Base-by-base conservation (phyloP, 441 rosid species). In the Hypseocharis bilobata region DNA sequence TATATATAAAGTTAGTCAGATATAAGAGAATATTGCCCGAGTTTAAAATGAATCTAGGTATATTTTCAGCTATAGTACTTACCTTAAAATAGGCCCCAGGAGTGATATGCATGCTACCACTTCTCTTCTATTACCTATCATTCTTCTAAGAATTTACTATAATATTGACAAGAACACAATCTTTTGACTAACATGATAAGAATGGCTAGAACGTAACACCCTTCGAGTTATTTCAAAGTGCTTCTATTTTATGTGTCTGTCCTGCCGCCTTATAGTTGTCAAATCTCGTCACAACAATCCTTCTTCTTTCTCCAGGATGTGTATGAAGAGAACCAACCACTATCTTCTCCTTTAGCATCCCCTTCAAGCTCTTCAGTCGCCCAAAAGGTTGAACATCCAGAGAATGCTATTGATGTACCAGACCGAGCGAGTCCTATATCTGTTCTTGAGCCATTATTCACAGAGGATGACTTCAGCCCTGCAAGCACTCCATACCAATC, bases 341-440 rank as follows among this genome's bases (percentile, higher is more conserved):
- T 74, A 0, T 56, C 67, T 66, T 81, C 92, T 78, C 76, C 84
- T 61, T 69, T 64, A 68, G 77, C 69, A 38, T 85, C 96, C 28
- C 92, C 91, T 51, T 70, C 84, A 57, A 65, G 70, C 26, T 81
- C 83, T 69, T 71, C 82, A 6, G 54, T 64, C 36, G 64, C 61
- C 30, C 80, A 71, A 75, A 82, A 78, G 73, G 71, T 72, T 32
- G 84, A 79, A 28, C 77, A 77, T 75, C 83, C 69, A 30, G 92
- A 78, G 27, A 74, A 71, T 23, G 62, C 71, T 45, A 45, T 57
- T 32, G 88, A 86, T 14, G 62, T 81, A 14, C 74, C 70, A 3
- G 98, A 84, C 52, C 78, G 84, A 42, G 84, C 82, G 65, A 93
- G 96, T 80, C 99, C 96, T 27, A 80, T 91, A 67, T 93, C 97